Evolutionary conservation across 306 rosid species (phyloP), one percentile per base, ranked within the genome.

Genomic region (Leucaena leucocephala): DNA sequence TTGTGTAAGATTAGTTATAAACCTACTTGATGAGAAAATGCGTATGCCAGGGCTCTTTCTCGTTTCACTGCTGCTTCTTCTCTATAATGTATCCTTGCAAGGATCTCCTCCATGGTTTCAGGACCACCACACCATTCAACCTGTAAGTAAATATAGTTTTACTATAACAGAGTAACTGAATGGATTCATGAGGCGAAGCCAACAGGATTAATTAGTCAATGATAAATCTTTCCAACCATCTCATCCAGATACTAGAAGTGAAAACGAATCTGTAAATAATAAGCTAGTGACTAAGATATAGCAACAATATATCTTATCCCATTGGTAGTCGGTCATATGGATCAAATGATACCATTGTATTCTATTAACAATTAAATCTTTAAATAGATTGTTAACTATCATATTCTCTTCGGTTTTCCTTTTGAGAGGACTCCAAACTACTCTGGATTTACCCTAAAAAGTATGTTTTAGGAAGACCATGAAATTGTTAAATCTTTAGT

Each of bases 21-120:
- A 33, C 81, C 52, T 82, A 92, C 97, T 91, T 92, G 97, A 87
- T 92, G 97, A 76, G 97, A 89, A 85, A 92, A 92, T 13, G 96
- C 96, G 76, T 91, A 89, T 76, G 96, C 96, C 92, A 91, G 80
- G 36, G 87, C 79, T 27, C 93, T 83, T 86, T 91, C 96, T 35
- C 96, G 89, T 84, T 91, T 91, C 33, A 89, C 87, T 45, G 96
- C 84, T 40, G 96, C 96, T 78, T 79, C 96, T 83, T 91, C 93
- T 83, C 93, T 89, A 49, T 86, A 88, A 61, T 89, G 86, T 77
- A 91, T 81, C 82, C 88, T 87, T 13, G 88, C 82, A 83, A 89
- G 87, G 83, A 80, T 63, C 57, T 86, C 90, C 45, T 89, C 96
- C 89, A 87, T 89, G 19, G 92, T 84, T 71, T 91, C 93, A 75